phyloP scores from a whole-genome alignment of 768 basidiomycete species.

The Hygrocybe coccinea region DNA sequence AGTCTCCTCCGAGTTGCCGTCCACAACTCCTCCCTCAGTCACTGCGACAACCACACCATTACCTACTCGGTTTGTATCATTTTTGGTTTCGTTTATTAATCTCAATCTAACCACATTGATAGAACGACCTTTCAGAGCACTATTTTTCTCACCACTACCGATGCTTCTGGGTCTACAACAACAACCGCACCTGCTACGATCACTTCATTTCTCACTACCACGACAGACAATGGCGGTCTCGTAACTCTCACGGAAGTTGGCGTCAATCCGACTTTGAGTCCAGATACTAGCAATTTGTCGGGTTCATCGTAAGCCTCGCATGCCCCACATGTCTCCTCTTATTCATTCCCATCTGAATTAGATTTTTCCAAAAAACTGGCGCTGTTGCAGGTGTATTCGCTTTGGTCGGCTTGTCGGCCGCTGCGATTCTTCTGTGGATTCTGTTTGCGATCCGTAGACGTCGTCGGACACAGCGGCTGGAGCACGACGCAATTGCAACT shows the following conservation, averaged over 20 bases:
- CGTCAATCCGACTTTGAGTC: slow-evolving; percentile 66
- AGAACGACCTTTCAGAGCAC: slow-evolving; percentile 54
- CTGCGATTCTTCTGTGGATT: slow-evolving; percentile 62
- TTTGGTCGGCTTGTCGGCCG: slow-evolving; percentile 77
- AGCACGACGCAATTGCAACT: slow-evolving; percentile 67
- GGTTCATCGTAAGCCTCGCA: slow-evolving; percentile 47
- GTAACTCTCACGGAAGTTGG: slow-evolving; percentile 59
- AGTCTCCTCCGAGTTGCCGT: slow-evolving; percentile 16
- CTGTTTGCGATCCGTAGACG: slow-evolving; percentile 67
- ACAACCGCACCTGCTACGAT: slow-evolving; percentile 52
- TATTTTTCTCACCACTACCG: slow-evolving; percentile 57
- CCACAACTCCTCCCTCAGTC: slow-evolving; percentile 16
- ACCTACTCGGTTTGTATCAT: not conserved
- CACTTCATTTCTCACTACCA: slow-evolving; percentile 54
- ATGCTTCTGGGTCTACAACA: slow-evolving; percentile 45
- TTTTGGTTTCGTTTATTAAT: slow-evolving; percentile 6
- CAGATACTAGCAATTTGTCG: slow-evolving; percentile 38
- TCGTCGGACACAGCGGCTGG: slow-evolving; percentile 53
- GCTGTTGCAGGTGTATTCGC: slow-evolving; percentile 91
- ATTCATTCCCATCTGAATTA: slow-evolving; percentile 23
- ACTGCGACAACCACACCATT: slow-evolving; percentile 16
- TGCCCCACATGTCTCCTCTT: not conserved
- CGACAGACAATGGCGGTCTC: slow-evolving; percentile 46
- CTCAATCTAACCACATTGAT: slow-evolving; percentile 17
- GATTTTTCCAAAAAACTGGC: slow-evolving; percentile 84